phyloP scores from a whole-genome alignment of 192 early-diverging fungal genomes.

The Coemansia sp. region DNA sequence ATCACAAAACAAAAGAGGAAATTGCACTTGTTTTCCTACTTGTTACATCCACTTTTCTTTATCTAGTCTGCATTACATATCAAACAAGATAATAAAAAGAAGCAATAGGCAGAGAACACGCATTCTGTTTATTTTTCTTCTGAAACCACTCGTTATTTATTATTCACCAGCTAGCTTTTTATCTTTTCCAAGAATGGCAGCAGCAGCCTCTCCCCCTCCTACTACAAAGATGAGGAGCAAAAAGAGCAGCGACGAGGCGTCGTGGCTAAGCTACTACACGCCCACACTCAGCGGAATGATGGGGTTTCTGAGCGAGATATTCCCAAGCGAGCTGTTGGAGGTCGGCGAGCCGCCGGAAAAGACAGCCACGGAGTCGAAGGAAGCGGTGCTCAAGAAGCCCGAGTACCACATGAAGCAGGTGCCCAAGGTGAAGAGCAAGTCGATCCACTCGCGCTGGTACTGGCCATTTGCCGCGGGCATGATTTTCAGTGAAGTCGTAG shows the following conservation, averaged over 20 bases:
- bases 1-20: too few species aligned
- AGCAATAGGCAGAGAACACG: too few species aligned
- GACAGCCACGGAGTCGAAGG: conserved; percentile 22
- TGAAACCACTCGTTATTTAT: neutral
- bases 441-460: conserved; percentile 50
- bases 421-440: conserved; percentile 36
- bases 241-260: neutral
- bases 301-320: conserved; percentile 32
- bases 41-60: too few species aligned
- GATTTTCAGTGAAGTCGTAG: conserved; percentile 61
- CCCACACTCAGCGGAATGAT: conserved; percentile 42
- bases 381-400: conserved; percentile 36
- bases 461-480: conserved; percentile 57
- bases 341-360: conserved; percentile 43
- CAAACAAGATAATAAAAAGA: too few species aligned
- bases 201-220: neutral
- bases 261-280: conserved; percentile 39
- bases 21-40: too few species aligned
- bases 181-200: conserved; percentile 5
- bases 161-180: neutral
- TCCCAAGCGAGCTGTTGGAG: conserved; percentile 50
- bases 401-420: conserved; percentile 41
- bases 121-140: too few species aligned
- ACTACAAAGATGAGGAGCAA: conserved; percentile 13
- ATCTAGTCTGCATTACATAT: too few species aligned